Percentiles rank a stretch among this genome's conserved stretches.
Evolutionary conservation across 2,329 filamentous ascomycete species (phyloP).

Genomic region (Apiospora saccharicola): DNA sequence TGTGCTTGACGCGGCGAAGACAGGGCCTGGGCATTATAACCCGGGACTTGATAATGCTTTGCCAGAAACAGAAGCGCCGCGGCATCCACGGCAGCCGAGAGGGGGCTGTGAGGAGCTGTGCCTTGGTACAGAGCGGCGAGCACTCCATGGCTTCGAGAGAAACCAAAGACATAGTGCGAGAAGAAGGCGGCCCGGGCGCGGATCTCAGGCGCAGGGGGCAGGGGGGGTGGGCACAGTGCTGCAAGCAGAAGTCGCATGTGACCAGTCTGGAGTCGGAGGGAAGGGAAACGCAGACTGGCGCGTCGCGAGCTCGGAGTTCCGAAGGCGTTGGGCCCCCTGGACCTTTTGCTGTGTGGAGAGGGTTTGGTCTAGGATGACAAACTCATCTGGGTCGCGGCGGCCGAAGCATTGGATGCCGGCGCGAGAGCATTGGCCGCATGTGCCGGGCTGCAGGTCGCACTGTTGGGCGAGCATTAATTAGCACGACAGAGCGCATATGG

Average conservation of each 20-base stretch:
- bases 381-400: constrained; percentile 35
- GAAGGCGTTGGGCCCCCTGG: not conserved
- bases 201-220: constrained; percentile 30
- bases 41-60: constrained; percentile 11
- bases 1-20: not conserved
- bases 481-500: not conserved
- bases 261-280: not conserved
- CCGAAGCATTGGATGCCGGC: constrained; percentile 37
- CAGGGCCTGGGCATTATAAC: not conserved
- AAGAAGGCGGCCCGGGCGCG: constrained; percentile 37
- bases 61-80: constrained; percentile 35
- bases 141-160: constrained; percentile 34
- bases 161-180: constrained; percentile 33
- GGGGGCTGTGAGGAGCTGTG: constrained; percentile 26
- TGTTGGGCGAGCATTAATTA: constrained; percentile 5
- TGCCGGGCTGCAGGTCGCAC: constrained; percentile 33
- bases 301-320: not conserved
- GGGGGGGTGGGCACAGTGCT: not conserved
- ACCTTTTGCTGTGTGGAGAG: constrained; percentile 30
- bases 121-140: constrained; percentile 31
- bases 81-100: constrained; percentile 37
- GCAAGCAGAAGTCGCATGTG: not conserved
- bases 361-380: constrained; percentile 38
- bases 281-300: not conserved
- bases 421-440: constrained; percentile 37